Percentiles rank a stretch among this genome's conserved stretches.
Evolutionary conservation across 176 grass and related monocot species (phyloP).

Genomic region (Oryza glaberrima): DNA sequence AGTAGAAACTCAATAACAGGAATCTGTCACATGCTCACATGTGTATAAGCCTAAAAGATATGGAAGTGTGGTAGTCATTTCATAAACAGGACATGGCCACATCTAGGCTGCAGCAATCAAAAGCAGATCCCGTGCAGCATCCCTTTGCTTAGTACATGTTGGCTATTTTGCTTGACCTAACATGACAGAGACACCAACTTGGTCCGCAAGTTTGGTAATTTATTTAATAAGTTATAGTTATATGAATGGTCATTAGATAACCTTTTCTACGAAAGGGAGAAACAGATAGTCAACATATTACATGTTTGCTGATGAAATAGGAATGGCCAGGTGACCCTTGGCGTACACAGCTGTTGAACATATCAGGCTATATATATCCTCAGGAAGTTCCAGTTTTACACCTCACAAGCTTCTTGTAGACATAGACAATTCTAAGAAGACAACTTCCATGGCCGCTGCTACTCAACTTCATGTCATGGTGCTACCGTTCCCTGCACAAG

Average conservation of each 20-base stretch:
- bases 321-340: slow-evolving; percentile 6
- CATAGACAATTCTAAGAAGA: not conserved
- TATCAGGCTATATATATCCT: slow-evolving; percentile 11
- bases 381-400: not conserved
- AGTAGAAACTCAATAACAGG: not conserved
- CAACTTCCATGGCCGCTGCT: slow-evolving; percentile 31
- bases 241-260: slow-evolving; percentile 20
- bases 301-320: slow-evolving; percentile 30
- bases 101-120: not conserved
- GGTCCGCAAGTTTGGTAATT: not conserved
- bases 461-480: slow-evolving; percentile 60
- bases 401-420: slow-evolving; percentile 5
- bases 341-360: slow-evolving; percentile 11
- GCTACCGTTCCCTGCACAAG: slow-evolving; percentile 62
- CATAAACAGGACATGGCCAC: not conserved
- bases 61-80: not conserved
- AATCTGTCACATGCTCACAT: slow-evolving; percentile 1
- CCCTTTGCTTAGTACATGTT: not conserved
- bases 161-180: slow-evolving; percentile 28
- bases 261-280: slow-evolving; percentile 2
- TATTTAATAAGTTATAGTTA: not conserved
- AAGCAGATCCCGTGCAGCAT: not conserved
- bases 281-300: slow-evolving; percentile 5
- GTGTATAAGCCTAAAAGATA: not conserved
- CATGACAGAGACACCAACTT: not conserved